phyloP scores from a whole-genome alignment of 2,329 filamentous ascomycete species.

The Clarireedia sp. region DNA sequence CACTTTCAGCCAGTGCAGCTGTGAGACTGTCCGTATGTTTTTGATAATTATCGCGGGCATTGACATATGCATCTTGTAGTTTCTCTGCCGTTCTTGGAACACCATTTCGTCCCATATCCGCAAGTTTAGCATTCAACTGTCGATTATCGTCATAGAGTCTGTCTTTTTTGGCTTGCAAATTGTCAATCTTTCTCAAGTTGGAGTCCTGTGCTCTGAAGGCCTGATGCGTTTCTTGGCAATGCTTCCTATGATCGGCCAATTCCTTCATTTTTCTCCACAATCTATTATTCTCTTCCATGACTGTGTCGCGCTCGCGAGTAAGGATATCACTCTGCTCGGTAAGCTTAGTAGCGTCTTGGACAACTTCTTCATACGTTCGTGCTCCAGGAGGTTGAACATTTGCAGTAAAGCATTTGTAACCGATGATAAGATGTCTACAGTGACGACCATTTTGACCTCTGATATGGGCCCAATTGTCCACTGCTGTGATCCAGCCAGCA shows the following conservation, averaged over 20 bases:
- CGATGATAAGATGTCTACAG: background rate
- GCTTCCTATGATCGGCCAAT: background rate
- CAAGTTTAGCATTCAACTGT: background rate
- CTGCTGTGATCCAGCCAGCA: background rate
- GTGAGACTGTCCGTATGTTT: background rate
- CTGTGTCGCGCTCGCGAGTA: background rate
- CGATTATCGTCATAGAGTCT: background rate
- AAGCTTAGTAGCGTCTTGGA: background rate
- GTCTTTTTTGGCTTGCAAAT: background rate
- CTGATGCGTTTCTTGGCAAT: background rate
- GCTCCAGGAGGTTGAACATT: background rate
- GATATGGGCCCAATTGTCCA: background rate
- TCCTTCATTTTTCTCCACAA: background rate
- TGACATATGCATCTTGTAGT: background rate
- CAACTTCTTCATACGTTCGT: background rate
- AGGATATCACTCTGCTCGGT: background rate
- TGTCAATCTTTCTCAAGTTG: background rate
- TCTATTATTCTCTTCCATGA: background rate
- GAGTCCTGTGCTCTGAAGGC: background rate
- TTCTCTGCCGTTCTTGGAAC: background rate
- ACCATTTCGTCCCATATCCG: background rate
- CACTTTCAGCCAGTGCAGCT: background rate
- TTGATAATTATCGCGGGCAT: background rate
- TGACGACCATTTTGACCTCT: background rate
- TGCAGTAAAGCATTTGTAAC: background rate